These are phyloP conservation scores for Plantago major DNA, from an alignment of 257 asterid species.

Conservation along the genomic window DNA sequence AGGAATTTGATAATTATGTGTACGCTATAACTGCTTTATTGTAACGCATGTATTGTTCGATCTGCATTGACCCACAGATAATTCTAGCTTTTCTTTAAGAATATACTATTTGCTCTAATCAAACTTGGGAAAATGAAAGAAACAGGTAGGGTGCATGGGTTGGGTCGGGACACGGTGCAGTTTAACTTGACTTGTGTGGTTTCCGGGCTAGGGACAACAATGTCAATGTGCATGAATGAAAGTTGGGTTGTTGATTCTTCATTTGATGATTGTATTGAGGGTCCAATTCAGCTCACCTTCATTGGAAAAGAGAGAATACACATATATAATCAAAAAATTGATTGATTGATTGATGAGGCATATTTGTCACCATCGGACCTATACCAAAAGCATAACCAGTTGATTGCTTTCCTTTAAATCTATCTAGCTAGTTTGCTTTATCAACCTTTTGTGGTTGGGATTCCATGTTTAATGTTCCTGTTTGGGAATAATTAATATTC, in stretches of 20 bases:
- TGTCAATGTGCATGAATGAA: no score
- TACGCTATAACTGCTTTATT: constrained; percentile 30
- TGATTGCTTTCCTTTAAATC: background rate
- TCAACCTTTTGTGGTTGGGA: constrained; percentile 14
- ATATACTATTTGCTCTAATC: no score
- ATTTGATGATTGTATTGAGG: constrained; percentile 28
- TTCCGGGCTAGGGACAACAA: background rate
- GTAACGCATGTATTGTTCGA: constrained; percentile 24
- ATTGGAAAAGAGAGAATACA: constrained; percentile 7
- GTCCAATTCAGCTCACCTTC: constrained; percentile 26
- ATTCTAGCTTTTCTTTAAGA: constrained; percentile 15
- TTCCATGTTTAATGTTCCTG: no score
- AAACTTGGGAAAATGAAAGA: no score
- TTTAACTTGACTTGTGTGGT: no score
- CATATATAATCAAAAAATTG: background rate
- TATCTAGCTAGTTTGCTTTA: background rate
- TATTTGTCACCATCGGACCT: constrained; percentile 31
- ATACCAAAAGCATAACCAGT: constrained; percentile 24
- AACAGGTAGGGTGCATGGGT: no score
- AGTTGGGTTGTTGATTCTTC: constrained; percentile 39
- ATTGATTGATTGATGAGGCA: constrained; percentile 26
- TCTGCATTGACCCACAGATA: constrained; percentile 34
- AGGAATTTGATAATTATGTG: constrained; percentile 16
- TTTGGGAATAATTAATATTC: no score
- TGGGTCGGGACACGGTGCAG: no score